These are phyloP conservation scores for Fusarium pininemorale DNA, from an alignment of 2,329 filamentous ascomycete genomes.

Conservation along the genomic window DNA sequence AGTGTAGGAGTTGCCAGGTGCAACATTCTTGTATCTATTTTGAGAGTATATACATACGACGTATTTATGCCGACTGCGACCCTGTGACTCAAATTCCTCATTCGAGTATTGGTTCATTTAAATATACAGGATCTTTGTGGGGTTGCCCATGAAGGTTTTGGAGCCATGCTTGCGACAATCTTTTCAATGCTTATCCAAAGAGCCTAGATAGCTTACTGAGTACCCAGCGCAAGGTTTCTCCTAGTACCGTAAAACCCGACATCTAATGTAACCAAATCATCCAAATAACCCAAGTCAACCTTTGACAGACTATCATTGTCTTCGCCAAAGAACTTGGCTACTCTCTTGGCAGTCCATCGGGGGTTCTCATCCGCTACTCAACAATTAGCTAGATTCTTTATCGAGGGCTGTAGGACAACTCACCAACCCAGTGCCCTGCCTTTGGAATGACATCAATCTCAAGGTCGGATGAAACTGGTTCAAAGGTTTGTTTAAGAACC, in stretches of 20 bases:
- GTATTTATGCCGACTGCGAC: neutral
- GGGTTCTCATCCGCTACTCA: constrained; percentile 40
- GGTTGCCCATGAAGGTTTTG: fast-evolving
- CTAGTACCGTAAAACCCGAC: constrained; percentile 24
- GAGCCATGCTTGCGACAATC: fast-evolving
- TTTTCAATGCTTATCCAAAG: fast-evolving
- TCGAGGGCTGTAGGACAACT: neutral
- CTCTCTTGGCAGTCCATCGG: constrained; percentile 29
- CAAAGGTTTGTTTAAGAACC: neutral
- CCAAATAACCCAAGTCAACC: constrained; percentile 29
- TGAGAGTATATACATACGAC: constrained; percentile 1
- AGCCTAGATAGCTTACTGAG: neutral
- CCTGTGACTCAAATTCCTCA: neutral
- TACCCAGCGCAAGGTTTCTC: neutral
- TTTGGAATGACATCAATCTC: constrained; percentile 39
- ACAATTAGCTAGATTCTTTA: neutral
- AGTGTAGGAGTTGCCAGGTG: constrained; percentile 13
- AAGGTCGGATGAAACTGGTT: constrained; percentile 14
- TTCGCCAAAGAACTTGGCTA: constrained; percentile 27
- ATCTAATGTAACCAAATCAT: constrained; percentile 29
- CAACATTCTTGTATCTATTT: constrained; percentile 24
- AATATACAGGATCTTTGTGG: fast-evolving
- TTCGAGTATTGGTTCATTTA: neutral
- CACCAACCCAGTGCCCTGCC: constrained; percentile 43
- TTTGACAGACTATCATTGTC: neutral